Percentiles rank a stretch among this genome's conserved stretches.
These are phyloP conservation scores for Cordyceps pruinosa DNA, from an alignment of 2,329 filamentous ascomycete species.

Conservation along the genomic window DNA sequence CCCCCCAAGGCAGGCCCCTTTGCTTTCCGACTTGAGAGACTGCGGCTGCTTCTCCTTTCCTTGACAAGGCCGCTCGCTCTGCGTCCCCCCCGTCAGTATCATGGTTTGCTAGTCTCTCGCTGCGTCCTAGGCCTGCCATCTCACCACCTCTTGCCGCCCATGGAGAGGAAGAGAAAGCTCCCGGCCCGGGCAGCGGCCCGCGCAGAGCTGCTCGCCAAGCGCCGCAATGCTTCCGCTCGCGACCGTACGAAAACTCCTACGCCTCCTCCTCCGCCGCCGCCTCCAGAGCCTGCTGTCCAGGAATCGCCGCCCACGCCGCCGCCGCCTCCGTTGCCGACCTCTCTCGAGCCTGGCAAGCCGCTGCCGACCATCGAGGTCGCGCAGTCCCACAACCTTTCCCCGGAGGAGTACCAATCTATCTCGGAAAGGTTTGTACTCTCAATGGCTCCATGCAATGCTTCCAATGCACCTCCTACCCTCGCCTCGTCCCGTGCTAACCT, in stretches of 20 bases:
- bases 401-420: constrained; percentile 64
- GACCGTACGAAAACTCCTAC: constrained; percentile 44
- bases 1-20: not conserved
- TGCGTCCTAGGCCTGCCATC: constrained; percentile 10
- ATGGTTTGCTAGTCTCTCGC: constrained; percentile 10
- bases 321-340: constrained; percentile 47
- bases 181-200: constrained; percentile 56
- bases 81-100: constrained; percentile 2
- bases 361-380: constrained; percentile 63
- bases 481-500: constrained; percentile 14
- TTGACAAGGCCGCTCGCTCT: constrained; percentile 9
- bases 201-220: constrained; percentile 53
- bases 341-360: constrained; percentile 57
- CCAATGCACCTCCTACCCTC: not conserved
- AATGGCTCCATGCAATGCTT: not conserved
- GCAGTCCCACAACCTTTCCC: constrained; percentile 56
- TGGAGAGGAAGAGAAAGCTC: constrained; percentile 62
- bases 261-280: constrained; percentile 33
- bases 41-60: not conserved
- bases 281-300: constrained; percentile 30
- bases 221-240: constrained; percentile 49
- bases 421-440: constrained; percentile 54
- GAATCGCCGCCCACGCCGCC: constrained; percentile 19
- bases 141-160: constrained; percentile 22
- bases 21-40: not conserved